Evolutionary conservation across 352 stramenopile species (phyloP), one percentile per base, ranked within the genome.

Genomic region (Pythium aphanidermatum): DNA sequence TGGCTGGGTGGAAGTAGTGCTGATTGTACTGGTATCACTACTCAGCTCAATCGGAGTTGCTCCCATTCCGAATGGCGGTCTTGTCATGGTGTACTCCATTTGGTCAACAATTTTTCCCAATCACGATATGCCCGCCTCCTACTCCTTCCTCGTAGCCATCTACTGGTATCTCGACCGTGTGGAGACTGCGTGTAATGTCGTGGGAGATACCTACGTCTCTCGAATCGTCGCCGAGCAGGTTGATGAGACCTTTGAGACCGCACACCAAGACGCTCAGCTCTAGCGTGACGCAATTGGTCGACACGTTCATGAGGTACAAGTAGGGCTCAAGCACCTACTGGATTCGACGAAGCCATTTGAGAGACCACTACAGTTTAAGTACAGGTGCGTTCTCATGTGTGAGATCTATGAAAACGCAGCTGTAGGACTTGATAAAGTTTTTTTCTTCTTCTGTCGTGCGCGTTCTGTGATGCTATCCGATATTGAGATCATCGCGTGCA

Each of bases 81-180:
- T 54, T 32, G 63, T 76, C 23, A 72, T 76, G 59, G 57, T 58
- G 36, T 65, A 70, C 6, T 70, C 66, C 31, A 61, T 73, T 42
- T 76, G 59, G 62, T 53, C 34, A 14, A 70, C 46, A 9, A 59
- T 76, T 16, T 65, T 73, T 31, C 55, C 60, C 2, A 58, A 40
- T 10, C 51, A 64, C 3, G 29, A 58, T 5, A 46, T 83, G 13
- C 71, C 72, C 25, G 60, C 64, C 14, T 63, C 70, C 4, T 86
- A 82, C 36, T 56, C 56, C 3, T 78, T 75, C 39, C 60, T 86
- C 33, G 58, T 83, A 16, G 73, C 65, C 17, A 82, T 59, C 19
- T 73, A 86, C 46, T 83, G 70, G 70, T 58, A 83, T 48, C 27
- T 84, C 25, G 70, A 85, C 40, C 67, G 70, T 13, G 65, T 83